These are phyloP conservation scores for Sphagnurus paluster DNA, from an alignment of 1,284 basidiomycete genomes.

Conservation along the genomic window DNA sequence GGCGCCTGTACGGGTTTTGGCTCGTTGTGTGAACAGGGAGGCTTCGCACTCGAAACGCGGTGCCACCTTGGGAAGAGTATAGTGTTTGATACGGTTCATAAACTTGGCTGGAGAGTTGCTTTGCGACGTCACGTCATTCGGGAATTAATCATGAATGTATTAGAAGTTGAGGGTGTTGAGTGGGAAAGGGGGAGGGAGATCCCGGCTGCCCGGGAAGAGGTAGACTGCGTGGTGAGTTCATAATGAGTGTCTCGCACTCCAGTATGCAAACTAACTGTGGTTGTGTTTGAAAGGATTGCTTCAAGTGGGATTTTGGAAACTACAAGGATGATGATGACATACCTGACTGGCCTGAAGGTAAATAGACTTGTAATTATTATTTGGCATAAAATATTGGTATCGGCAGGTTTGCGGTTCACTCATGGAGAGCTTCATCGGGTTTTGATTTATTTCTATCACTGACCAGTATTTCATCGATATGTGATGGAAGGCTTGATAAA, in stretches of 20 bases:
- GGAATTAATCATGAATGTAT: conserved; percentile 73
- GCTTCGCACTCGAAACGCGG: conserved; percentile 71
- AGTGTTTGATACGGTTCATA: conserved; percentile 83
- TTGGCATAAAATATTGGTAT: too few relatives aligned
- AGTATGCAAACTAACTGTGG: too few relatives aligned
- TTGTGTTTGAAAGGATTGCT: conserved; percentile 59
- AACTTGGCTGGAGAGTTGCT: conserved; percentile 83
- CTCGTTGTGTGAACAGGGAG: conserved; percentile 65
- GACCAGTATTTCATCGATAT: too few relatives aligned
- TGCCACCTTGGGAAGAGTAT: conserved; percentile 74
- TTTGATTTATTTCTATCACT: too few relatives aligned
- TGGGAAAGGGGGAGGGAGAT: conserved; percentile 50
- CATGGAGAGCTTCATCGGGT: too few relatives aligned
- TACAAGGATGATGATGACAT: conserved; percentile 34
- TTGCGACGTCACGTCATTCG: conserved; percentile 83
- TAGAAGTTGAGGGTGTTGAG: conserved; percentile 61
- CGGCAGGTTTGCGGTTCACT: too few relatives aligned
- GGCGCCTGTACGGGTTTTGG: conserved; percentile 71
- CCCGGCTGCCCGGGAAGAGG: conserved; percentile 51
- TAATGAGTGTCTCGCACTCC: too few relatives aligned
- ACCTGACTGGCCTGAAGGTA: background rate
- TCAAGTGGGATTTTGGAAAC: conserved; percentile 71
- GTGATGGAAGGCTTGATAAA: too few relatives aligned
- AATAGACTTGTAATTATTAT: background rate
- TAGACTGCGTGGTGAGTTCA: conserved; percentile 61